phyloP scores from a whole-genome alignment of 345 rosid genomes.

The Populus deltoides region DNA sequence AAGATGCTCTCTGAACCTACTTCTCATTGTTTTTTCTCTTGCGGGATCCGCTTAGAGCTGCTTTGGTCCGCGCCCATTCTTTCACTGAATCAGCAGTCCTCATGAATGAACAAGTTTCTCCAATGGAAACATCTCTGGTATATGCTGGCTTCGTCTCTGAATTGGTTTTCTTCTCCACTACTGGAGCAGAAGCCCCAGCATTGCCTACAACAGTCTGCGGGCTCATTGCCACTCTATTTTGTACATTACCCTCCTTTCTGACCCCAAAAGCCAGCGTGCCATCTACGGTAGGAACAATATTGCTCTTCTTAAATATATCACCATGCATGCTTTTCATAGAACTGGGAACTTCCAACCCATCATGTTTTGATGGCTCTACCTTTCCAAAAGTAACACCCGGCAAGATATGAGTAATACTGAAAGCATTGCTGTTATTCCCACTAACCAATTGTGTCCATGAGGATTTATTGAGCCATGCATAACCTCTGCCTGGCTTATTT shows the following conservation, averaged over 20 bases:
- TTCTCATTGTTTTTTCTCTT: slow-evolving; percentile 41
- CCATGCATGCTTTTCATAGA: slow-evolving; percentile 16
- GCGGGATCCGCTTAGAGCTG: slow-evolving; percentile 47
- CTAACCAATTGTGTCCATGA: slow-evolving; percentile 83
- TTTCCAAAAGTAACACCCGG: slow-evolving; percentile 36
- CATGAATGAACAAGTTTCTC: slow-evolving; percentile 66
- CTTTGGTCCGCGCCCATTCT: slow-evolving; percentile 70
- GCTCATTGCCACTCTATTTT: slow-evolving; percentile 14
- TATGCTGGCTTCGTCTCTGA: slow-evolving; percentile 16
- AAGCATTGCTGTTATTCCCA: slow-evolving; percentile 36
- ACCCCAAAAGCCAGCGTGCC: slow-evolving; percentile 2
- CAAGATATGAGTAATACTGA: slow-evolving; percentile 64
- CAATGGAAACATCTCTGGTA: slow-evolving; percentile 22
- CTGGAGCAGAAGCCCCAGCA: slow-evolving; percentile 18
- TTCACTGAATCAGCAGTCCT: slow-evolving; percentile 67
- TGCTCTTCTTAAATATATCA: slow-evolving; percentile 14
- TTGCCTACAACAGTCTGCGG: slow-evolving; percentile 15
- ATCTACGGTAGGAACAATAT: slow-evolving; percentile 2
- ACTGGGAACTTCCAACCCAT: slow-evolving; percentile 8
- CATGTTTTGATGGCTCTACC: slow-evolving; percentile 18
- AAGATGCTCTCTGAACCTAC: slow-evolving; percentile 1
- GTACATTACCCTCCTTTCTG: slow-evolving; percentile 12
- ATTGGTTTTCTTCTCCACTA: slow-evolving; percentile 17
- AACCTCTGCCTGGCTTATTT: slow-evolving; percentile 52
- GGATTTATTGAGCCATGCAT: slow-evolving; percentile 70